A percentile compares a stretch with the other conserved stretches of the same genome.
Evolutionary conservation across 176 grass and related monocot genomes (phyloP).

Genomic region (Triticum dicoccoides): DNA sequence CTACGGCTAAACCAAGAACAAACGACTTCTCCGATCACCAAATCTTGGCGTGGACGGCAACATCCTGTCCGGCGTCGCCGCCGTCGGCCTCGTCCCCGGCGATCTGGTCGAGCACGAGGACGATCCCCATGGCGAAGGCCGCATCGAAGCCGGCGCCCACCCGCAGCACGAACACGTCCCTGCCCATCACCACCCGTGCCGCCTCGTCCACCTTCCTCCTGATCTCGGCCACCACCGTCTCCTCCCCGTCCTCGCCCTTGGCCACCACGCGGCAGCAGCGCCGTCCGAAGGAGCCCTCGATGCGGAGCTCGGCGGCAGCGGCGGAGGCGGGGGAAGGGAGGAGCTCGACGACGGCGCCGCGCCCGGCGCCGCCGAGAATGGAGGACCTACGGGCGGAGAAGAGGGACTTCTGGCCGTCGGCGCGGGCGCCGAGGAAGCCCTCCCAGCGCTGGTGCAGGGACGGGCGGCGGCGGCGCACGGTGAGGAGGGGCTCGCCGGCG

Average conservation of each 20-base stretch:
- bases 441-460: constrained; percentile 94
- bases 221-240: constrained; percentile 60
- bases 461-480: constrained; percentile 74
- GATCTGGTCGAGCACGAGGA: constrained; percentile 81
- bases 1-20: constrained; percentile 5
- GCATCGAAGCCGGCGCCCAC: constrained; percentile 60
- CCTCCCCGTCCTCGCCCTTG: constrained; percentile 24
- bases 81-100: constrained; percentile 33
- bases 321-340: neutral
- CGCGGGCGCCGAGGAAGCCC: constrained; percentile 71
- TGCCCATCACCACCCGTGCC: constrained; percentile 56
- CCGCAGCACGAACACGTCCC: constrained; percentile 77
- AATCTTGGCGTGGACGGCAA: constrained; percentile 14
- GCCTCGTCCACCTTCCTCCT: constrained; percentile 72
- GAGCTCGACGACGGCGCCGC: constrained; percentile 53
- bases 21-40: neutral
- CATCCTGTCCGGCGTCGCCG: neutral
- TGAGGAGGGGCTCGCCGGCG: constrained; percentile 60
- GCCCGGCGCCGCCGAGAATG: constrained; percentile 65
- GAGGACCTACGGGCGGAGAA: constrained; percentile 72
- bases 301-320: constrained; percentile 44
- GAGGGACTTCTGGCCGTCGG: constrained; percentile 66
- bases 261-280: constrained; percentile 74
- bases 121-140: constrained; percentile 77
- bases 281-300: constrained; percentile 76